A percentile compares a stretch with the other conserved stretches of the same genome.
phyloP scores from a whole-genome alignment of 257 asterid species.

The Solanum rostratum region DNA sequence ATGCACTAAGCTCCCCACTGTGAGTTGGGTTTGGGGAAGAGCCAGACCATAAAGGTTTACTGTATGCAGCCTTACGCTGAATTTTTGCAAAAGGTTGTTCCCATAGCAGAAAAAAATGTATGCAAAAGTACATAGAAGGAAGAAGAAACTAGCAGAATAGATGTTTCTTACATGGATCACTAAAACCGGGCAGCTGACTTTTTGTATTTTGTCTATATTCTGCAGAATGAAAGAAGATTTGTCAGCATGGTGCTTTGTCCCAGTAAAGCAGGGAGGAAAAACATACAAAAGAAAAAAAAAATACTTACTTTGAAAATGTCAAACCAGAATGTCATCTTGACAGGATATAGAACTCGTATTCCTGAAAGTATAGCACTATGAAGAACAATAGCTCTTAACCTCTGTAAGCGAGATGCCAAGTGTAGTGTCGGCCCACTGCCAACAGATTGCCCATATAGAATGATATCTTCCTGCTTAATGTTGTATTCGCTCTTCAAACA shows the following conservation, averaged over 20 bases:
- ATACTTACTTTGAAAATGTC: conserved; percentile 81
- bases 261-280: background rate
- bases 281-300: background rate
- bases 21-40: background rate
- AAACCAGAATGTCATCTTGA: conserved; percentile 96
- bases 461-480: conserved; percentile 86
- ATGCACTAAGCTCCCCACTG: background rate
- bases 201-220: conserved; percentile 88
- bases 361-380: conserved; percentile 99
- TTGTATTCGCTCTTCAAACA: conserved; percentile 75
- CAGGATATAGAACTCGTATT: conserved; percentile 85
- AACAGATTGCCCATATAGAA: conserved; percentile 95
- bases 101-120: background rate
- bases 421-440: conserved; percentile 97
- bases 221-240: conserved; percentile 21
- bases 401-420: conserved; percentile 62
- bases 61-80: background rate
- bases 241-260: background rate
- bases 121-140: background rate
- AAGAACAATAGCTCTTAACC: conserved; percentile 84
- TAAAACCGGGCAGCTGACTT: conserved; percentile 83
- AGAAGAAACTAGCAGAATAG: background rate
- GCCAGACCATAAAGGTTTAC: background rate
- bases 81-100: background rate
- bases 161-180: conserved; percentile 83